A percentile compares a stretch with the other conserved stretches of the same genome.
phyloP scores from a whole-genome alignment of 2,329 filamentous ascomycete genomes.

The Fusarium metavorans region DNA sequence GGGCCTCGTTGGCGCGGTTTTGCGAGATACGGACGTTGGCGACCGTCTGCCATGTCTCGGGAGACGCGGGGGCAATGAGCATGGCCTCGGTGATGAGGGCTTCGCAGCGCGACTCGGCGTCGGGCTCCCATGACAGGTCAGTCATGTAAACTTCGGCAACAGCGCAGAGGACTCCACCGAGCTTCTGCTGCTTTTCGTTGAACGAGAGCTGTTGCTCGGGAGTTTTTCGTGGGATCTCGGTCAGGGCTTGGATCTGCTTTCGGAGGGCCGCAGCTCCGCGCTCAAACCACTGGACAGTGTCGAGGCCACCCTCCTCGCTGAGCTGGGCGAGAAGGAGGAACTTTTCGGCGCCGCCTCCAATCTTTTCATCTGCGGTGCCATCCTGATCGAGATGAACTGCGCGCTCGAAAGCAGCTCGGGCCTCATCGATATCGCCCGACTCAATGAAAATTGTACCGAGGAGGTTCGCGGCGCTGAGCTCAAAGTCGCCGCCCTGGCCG shows the following conservation, averaged over 20 bases:
- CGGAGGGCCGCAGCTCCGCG: conserved; percentile 79
- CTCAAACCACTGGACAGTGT: conserved; percentile 76
- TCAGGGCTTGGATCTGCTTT: conserved; percentile 74
- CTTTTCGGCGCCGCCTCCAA: conserved; percentile 90
- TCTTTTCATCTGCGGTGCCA: conserved; percentile 75
- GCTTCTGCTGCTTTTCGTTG: conserved; percentile 80
- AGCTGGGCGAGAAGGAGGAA: conserved; percentile 96
- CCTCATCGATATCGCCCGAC: conserved; percentile 82
- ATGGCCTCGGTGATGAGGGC: conserved; percentile 90
- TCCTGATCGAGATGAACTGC: conserved; percentile 83
- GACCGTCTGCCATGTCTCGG: conserved; percentile 95
- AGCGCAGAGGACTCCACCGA: conserved; percentile 92
- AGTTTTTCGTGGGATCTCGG: conserved; percentile 57
- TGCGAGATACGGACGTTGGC: conserved; percentile 96
- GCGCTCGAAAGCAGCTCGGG: conserved; percentile 76
- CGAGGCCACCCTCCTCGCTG: conserved; percentile 75
- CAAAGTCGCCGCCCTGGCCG: conserved; percentile 60
- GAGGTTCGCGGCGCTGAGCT: conserved; percentile 77
- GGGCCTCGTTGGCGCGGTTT: conserved; percentile 80
- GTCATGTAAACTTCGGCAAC: conserved; percentile 99
- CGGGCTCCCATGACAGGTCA: conserved; percentile 91
- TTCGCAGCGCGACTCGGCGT: conserved; percentile 91
- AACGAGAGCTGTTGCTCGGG: conserved; percentile 57
- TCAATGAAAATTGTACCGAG: conserved; percentile 87
- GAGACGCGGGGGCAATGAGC: conserved; percentile 81